Percentiles rank a stretch among this genome's conserved stretches.
phyloP scores from a whole-genome alignment of 73 alveolate species.

The Symbiodinium natans region DNA sequence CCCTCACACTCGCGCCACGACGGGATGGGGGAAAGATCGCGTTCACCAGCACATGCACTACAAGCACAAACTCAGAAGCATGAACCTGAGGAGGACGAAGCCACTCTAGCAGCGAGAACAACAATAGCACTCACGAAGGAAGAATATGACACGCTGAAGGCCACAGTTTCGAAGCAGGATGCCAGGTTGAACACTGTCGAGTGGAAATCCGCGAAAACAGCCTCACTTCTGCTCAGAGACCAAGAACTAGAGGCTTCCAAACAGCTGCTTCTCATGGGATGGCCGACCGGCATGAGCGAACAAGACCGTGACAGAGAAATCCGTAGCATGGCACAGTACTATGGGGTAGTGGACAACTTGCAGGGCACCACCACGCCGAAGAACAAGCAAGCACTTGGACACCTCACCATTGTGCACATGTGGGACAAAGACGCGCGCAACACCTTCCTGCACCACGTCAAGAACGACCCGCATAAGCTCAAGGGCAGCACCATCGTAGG shows the following conservation, averaged over 20 bases:
- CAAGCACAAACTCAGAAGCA: background rate
- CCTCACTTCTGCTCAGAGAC: slow-evolving; percentile 20
- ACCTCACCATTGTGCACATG: slow-evolving; percentile 16
- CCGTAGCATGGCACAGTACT: background rate
- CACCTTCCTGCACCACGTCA: background rate
- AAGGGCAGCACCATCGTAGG: slow-evolving; percentile 17
- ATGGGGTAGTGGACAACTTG: background rate
- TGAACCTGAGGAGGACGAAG: background rate
- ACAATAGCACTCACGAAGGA: background rate
- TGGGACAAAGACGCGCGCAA: background rate
- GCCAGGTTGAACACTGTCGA: slow-evolving; percentile 32
- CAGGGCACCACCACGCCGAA: background rate
- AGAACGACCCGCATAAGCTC: slow-evolving; percentile 12
- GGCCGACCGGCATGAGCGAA: slow-evolving; percentile 18
- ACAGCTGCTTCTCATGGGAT: slow-evolving; percentile 21
- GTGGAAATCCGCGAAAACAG: background rate
- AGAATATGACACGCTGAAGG: background rate
- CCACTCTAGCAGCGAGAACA: background rate
- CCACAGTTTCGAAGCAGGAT: background rate
- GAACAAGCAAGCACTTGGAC: slow-evolving; percentile 17
- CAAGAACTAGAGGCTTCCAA: slow-evolving; percentile 28
- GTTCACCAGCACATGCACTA: background rate
- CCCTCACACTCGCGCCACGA: background rate
- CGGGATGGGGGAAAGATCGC: background rate
- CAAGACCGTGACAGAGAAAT: slow-evolving; percentile 2